Percentiles rank a stretch among this genome's conserved stretches.
Conservation (phyloP, 345 rosid genomes). For the Camelina neglecta region DNA sequence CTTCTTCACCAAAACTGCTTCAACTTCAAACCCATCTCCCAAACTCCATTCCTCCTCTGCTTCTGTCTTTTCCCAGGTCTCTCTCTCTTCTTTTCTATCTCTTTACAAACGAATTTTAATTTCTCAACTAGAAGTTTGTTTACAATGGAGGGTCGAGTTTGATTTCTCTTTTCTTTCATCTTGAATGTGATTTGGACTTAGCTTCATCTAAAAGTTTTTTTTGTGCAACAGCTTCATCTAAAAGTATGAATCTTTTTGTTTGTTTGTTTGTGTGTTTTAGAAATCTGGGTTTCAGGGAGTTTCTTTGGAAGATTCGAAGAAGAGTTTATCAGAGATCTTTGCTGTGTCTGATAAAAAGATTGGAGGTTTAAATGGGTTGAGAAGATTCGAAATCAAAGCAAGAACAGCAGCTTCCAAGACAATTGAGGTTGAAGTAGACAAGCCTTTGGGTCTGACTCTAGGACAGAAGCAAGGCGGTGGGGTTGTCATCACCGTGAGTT, state of each 20-base stretch:
- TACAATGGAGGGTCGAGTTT: background rate
- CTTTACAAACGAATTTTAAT: background rate
- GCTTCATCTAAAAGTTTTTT: constrained; percentile 24
- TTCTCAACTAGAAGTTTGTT: background rate
- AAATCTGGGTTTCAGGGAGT: constrained; percentile 71
- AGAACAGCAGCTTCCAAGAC: constrained; percentile 75
- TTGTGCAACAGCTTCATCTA: background rate
- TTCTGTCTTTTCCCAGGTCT: constrained; percentile 37
- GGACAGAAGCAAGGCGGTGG: constrained; percentile 94
- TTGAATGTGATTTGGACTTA: constrained; percentile 21
- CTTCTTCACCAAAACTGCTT: constrained; percentile 42
- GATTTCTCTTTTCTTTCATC: background rate
- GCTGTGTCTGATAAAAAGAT: constrained; percentile 45
- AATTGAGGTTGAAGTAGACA: constrained; percentile 94
- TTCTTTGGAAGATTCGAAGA: constrained; percentile 67
- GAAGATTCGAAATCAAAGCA: constrained; percentile 61
- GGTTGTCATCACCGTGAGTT: constrained; percentile 85
- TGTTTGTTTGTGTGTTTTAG: constrained; percentile 35
- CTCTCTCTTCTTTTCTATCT: background rate
- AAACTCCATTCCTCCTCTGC: constrained; percentile 37
- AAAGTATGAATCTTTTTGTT: constrained; percentile 9
- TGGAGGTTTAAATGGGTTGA: constrained; percentile 15
- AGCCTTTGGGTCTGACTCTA: constrained; percentile 89
- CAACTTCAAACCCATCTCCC: constrained; percentile 44
- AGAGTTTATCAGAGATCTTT: constrained; percentile 49